Evolutionary conservation across 257 asterid species (phyloP), one percentile per base, ranked within the genome.

Genomic region (Jacaranda mimosifolia): DNA sequence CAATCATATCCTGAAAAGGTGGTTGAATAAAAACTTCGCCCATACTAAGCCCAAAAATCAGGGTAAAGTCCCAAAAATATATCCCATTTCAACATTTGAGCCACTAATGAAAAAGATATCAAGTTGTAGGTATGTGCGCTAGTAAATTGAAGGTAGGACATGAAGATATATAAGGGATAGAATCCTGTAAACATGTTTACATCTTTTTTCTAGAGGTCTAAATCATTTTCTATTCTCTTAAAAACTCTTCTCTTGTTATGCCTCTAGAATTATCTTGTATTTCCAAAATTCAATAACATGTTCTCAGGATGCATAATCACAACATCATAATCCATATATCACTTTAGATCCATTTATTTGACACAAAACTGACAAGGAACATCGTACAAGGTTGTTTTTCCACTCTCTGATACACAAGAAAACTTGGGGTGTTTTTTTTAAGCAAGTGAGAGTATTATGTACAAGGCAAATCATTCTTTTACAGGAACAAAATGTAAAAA

Each of bases 331-430:
- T 64, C 39, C 64, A 70, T 38, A 72, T n/a, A 84, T 78, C 73
- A 67, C 56, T 67, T 70, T 48, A 62, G 72, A 73, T 75, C 80
- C 81, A 64, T 69, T 51, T 60, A 57, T 51, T 51, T 43, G 77
- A 62, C 75, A 76, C 58, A 62, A 72, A 38, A 75, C n/a, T 53
- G 60, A 68, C 60, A 85, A 82, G 71, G 64, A 76, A 58, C 43
- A 62, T 51, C 52, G 45, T n/a, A n/a, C 15, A 58, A 68, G 14
- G 11, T 65, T 55, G 65, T 72, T 72, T 40, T 68, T 36, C 64
- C 66, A 69, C 67, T 35, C 21, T 62, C 69, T 11, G 39, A 36
- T 45, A n/a, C n/a, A n/a, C n/a, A n/a, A n/a, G n/a, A n/a, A n/a
- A n/a, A 46, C 63, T 32, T 39, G 63, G 59, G 68, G 26, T 1